Base-by-base conservation (phyloP, 2,329 filamentous ascomycete genomes). In the Botrytis medusae region DNA sequence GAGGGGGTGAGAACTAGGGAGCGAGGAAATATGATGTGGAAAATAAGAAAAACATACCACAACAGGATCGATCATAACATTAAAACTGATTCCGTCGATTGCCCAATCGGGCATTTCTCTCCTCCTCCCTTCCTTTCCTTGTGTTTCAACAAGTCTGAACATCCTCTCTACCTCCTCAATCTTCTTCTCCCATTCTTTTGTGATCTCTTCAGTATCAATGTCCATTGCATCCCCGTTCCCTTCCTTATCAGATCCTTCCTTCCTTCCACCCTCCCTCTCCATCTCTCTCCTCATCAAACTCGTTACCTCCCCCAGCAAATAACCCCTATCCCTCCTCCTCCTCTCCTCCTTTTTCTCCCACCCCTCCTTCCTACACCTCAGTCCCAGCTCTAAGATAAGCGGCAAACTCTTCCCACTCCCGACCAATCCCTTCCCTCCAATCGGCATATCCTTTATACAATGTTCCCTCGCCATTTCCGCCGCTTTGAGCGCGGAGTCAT, bases 361-460 rank as follows among this genome's bases (percentile, higher is more conserved):
- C 57, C 93, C 89, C 76, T 91, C 91, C 82, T 95, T 95, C 83
- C 97, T 97, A 79, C 93, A 94, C 73, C 87, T 86, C 34, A 97
- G 85, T 0, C 98, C 93, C 25, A 92, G 88, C 25, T 86, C 85
- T 0, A 92, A 94, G 62, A 97, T 89, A 34, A 90, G 88, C 34
- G 88, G 86, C 0, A 95, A 88, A 54, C 85, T 85, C 48, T 67
- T 64, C 14, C 46, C 62, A 10, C 48, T 69, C 7, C 67, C 67
- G 18, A 69, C 37, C 37, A 57, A 40, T 20, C 67, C 8, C 89
- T 94, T 90, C 92, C 95, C 97, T 80, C 93, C 60, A 7, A 63
- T 32, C 44, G 69, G 57, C 68, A 70, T 70, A 71, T 61, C 69
- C 32, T 37, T 63, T 18, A 73, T 32, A 34, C 65, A 61, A 34